Percentiles rank a stretch among this genome's conserved stretches.
These are phyloP conservation scores for Tetrahymena thermophila DNA, from an alignment of 73 alveolate genomes.

Conservation along the genomic window DNA sequence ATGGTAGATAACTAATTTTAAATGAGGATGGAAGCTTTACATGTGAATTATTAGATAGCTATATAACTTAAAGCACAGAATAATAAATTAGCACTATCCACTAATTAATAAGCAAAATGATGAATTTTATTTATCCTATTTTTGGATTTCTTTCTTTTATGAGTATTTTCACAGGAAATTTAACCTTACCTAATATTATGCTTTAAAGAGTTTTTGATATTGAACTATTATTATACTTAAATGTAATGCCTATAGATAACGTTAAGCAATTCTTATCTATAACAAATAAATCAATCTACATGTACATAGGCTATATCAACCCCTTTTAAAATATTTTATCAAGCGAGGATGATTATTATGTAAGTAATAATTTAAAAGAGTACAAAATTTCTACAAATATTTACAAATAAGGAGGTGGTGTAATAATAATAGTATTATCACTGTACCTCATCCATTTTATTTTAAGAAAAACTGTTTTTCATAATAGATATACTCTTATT, in stretches of 20 bases:
- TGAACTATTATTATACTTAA: not conserved
- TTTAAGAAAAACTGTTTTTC: not conserved
- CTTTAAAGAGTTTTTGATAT: not conserved
- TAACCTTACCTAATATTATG: not conserved
- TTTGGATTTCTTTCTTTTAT: not conserved
- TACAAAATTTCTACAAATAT: not conserved
- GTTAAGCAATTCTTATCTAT: not conserved
- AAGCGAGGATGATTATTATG: not conserved
- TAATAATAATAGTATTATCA: not conserved
- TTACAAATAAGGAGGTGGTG: not conserved
- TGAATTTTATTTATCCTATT: not conserved
- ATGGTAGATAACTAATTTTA: not conserved
- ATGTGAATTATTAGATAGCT: not conserved
- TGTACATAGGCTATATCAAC: not conserved
- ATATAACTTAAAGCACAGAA: not conserved
- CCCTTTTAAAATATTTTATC: not conserved
- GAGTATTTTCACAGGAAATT: not conserved
- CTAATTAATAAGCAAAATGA: not conserved
- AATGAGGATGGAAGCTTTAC: not conserved
- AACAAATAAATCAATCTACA: not conserved
- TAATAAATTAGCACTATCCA: not conserved
- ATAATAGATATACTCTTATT: not conserved
- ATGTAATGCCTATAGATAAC: not conserved
- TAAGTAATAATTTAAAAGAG: not conserved
- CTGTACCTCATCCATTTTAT: not conserved